Evolutionary conservation across 2,329 filamentous ascomycete species (phyloP), one percentile per base, ranked within the genome.

Genomic region (Monilinia fructigena): DNA sequence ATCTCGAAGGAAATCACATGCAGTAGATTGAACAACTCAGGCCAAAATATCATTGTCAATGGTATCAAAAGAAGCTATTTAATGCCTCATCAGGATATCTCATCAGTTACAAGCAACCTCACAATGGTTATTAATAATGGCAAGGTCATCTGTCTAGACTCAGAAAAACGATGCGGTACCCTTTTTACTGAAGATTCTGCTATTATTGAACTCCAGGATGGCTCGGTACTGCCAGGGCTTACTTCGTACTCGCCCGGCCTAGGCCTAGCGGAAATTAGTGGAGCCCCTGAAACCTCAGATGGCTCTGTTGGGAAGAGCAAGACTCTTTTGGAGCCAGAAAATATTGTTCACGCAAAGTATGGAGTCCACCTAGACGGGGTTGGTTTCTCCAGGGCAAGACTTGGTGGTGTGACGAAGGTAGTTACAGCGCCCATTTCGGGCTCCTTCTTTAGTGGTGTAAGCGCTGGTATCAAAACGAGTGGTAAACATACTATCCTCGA

Each of bases 201-300:
- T 26, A 69, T 72, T 4, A 72, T 84, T 20, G 45, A 74, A 4
- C 76, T 85, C 4, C 55, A 76, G 18, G 76, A 85, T 53, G 83
- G 82, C 3, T 75, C 84, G 68, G 70, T 84, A 47, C 77, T 80
- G 10, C 80, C 83, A 3, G 79, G 82, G 0, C 72, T 86, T 42
- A 83, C 80, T n/a, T 79, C 81, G 2, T 76, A 85, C 45, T 80
- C 82, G 4, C 76, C 77, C 6, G 72, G 74, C 10, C 77, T 86
- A 2, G 84, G 84, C 1, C 75, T 86, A 4, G 73, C 76, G 14
- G 84, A 86, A 70, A 85, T 86, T 52, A 72, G 75, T 26, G 75
- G 74, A 1, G 80, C 82, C 61, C 68, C 71, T 1, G 75, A 74
- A 28, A 84, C 84, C 0, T 76, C 79, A 3, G 83, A 86, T 70